Evolutionary conservation across 768 basidiomycete species (phyloP).

Genomic region (Crepidotus variabilis): DNA sequence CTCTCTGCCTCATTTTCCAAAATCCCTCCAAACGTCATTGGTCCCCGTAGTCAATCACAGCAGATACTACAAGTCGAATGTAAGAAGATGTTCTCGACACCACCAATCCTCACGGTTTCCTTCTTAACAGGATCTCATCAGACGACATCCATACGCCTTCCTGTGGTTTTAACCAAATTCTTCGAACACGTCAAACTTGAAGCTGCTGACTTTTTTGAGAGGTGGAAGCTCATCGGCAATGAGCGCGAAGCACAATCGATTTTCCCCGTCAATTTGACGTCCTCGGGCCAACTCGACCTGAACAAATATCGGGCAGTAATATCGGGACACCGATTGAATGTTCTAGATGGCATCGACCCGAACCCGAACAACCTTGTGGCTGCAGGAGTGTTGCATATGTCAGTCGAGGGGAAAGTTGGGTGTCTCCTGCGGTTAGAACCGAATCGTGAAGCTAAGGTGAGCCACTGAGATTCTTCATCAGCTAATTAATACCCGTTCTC

Average conservation of each 20-base stretch:
- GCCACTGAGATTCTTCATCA: constrained; percentile 11
- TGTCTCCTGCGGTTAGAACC: constrained; percentile 92
- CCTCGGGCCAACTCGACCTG: constrained; percentile 69
- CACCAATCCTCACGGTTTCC: constrained; percentile 82
- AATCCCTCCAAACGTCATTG: constrained; percentile 80
- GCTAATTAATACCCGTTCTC: constrained; percentile 5
- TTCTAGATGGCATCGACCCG: constrained; percentile 85
- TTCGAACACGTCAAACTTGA: constrained; percentile 89
- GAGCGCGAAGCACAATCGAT: constrained; percentile 89
- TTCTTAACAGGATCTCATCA: constrained; percentile 93
- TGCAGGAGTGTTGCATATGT: constrained; percentile 95
- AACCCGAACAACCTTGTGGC: constrained; percentile 92
- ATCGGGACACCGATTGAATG: constrained; percentile 68
- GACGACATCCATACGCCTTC: constrained; percentile 77
- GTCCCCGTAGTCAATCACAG: constrained; percentile 84
- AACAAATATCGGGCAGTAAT: constrained; percentile 73
- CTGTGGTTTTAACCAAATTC: constrained; percentile 88
- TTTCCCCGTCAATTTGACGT: constrained; percentile 74
- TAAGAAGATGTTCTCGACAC: constrained; percentile 74
- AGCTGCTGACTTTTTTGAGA: constrained; percentile 87
- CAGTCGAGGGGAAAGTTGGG: constrained; percentile 90
- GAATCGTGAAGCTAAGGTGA: constrained; percentile 91
- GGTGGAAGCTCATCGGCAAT: constrained; percentile 97
- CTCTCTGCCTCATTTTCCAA: constrained; percentile 85
- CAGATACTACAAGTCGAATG: constrained; percentile 94